phyloP scores from a whole-genome alignment of 2,329 filamentous ascomycete species.

The Cladophialophora carrionii region DNA sequence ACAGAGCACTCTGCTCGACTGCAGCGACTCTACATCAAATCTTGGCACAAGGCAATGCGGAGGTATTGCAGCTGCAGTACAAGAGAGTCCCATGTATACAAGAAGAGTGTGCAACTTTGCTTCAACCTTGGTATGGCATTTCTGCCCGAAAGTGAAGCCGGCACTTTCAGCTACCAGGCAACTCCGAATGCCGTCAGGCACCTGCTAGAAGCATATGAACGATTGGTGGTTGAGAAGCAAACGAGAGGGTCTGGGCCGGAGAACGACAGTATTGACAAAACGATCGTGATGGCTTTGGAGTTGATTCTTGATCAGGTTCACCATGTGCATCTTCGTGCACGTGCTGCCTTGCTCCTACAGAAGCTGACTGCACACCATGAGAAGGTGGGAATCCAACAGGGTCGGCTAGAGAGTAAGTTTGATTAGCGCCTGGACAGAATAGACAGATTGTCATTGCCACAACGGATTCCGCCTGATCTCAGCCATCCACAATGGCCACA shows the following conservation, averaged over 20 bases:
- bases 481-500: constrained; percentile 12
- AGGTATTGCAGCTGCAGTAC: constrained; percentile 7
- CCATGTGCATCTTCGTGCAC: background rate
- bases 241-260: background rate
- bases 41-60: constrained; percentile 13
- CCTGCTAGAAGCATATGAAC: constrained; percentile 18
- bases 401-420: background rate
- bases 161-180: constrained; percentile 13
- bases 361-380: background rate
- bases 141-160: constrained; percentile 17
- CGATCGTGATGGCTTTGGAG: background rate
- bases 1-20: constrained; percentile 2
- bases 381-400: background rate
- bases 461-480: constrained; percentile 10
- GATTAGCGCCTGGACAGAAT: background rate
- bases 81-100: constrained; percentile 16
- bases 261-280: background rate
- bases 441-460: background rate
- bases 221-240: constrained; percentile 5
- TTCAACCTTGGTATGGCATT: constrained; percentile 23
- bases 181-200: constrained; percentile 9
- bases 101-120: constrained; percentile 17
- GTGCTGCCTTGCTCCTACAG: background rate
- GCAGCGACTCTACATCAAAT: constrained; percentile 16
- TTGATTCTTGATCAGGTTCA: background rate